These are phyloP conservation scores for Chlorella sorokiniana DNA, from an alignment of 139 green algal species.

Conservation along the genomic window DNA sequence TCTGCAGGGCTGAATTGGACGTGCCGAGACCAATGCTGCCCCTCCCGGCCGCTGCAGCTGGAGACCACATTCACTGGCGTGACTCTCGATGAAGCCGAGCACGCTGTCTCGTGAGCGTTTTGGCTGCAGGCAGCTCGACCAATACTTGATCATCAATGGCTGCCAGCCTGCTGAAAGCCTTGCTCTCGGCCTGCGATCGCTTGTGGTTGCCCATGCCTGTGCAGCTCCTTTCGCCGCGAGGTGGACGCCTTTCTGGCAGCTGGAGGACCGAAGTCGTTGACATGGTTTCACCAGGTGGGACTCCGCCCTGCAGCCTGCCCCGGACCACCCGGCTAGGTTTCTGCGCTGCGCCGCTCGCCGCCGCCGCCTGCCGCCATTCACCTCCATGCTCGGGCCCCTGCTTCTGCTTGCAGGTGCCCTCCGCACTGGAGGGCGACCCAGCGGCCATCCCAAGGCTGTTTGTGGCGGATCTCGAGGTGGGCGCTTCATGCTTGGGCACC, in stretches of 20 bases:
- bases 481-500: too few species aligned
- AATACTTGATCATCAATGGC: not conserved
- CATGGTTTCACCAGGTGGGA: slow-evolving; percentile 68
- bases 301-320: slow-evolving; percentile 22
- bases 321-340: not conserved
- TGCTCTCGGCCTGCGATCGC: not conserved
- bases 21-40: not conserved
- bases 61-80: slow-evolving; percentile 3
- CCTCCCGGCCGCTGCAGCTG: not conserved
- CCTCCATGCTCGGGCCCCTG: not conserved
- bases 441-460: slow-evolving; percentile 50
- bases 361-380: not conserved
- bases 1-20: not conserved
- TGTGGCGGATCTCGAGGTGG: slow-evolving; percentile 17
- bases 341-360: not conserved
- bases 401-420: not conserved
- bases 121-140: not conserved
- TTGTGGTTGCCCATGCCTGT: not conserved
- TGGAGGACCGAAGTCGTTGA: slow-evolving; percentile 51
- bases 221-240: slow-evolving; percentile 59
- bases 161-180: not conserved
- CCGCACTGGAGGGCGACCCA: slow-evolving; percentile 50
- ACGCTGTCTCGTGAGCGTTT: not conserved
- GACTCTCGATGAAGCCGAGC: not conserved
- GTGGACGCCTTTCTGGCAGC: slow-evolving; percentile 69